A percentile compares a stretch with the other conserved stretches of the same genome.
Conservation (phyloP, 768 basidiomycete genomes). For the Wakefieldia striispora region DNA sequence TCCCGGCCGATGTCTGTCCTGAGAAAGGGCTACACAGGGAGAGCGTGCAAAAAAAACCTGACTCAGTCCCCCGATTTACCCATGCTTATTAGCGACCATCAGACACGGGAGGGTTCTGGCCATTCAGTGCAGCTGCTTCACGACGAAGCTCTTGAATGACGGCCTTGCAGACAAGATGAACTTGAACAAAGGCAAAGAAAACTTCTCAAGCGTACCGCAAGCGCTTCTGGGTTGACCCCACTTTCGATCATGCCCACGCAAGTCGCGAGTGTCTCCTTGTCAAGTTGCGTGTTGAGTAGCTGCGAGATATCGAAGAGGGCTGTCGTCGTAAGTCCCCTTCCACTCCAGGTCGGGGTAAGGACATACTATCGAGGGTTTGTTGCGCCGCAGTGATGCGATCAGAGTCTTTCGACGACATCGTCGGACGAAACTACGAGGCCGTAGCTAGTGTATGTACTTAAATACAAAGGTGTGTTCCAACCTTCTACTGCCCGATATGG, state of each 20-base stretch:
- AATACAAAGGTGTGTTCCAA: background rate
- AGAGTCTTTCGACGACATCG: conserved; percentile 48
- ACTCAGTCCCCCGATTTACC: background rate
- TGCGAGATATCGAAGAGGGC: conserved; percentile 88
- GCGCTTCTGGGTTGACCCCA: conserved; percentile 88
- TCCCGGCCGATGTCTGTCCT: background rate
- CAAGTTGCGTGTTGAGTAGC: conserved; percentile 80
- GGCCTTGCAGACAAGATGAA: conserved; percentile 46
- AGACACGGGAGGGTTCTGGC: conserved; percentile 18
- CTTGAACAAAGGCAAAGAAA: background rate
- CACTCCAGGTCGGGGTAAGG: background rate
- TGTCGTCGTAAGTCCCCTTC: conserved; percentile 31
- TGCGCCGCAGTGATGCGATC: conserved; percentile 63
- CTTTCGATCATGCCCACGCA: conserved; percentile 92
- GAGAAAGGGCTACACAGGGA: background rate
- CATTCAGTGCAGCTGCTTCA: conserved; percentile 51
- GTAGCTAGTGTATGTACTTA: too few species aligned
- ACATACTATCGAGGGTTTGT: conserved; percentile 69
- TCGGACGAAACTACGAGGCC: background rate
- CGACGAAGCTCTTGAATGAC: conserved; percentile 82
- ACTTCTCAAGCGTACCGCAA: conserved; percentile 60
- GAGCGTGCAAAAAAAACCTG: background rate
- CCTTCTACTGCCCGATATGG: conserved; percentile 5
- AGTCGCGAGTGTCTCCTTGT: conserved; percentile 88
- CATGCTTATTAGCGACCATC: conserved; percentile 23